Evolutionary conservation across 345 rosid species (phyloP).

Genomic region (Salix suchowensis): DNA sequence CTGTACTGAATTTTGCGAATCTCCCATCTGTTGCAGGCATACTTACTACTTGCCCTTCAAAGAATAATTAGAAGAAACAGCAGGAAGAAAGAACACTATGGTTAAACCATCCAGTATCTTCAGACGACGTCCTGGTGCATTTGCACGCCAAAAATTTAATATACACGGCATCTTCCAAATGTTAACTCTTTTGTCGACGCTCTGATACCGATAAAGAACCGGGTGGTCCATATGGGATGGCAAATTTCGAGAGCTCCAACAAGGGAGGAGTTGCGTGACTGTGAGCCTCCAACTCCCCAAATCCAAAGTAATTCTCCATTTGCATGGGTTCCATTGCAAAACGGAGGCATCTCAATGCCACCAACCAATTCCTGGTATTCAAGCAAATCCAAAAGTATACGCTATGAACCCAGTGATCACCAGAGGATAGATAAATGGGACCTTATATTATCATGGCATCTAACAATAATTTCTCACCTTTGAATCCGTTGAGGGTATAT

Average conservation of each 20-base stretch:
- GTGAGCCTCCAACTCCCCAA: not conserved
- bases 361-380: slow-evolving; percentile 16
- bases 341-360: slow-evolving; percentile 9
- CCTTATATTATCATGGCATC: not conserved
- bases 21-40: slow-evolving; percentile 4
- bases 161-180: not conserved
- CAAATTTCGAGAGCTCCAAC: not conserved
- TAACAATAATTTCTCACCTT: slow-evolving; percentile 21
- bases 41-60: not conserved
- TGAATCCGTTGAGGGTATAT: slow-evolving; percentile 11
- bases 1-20: slow-evolving; percentile 21
- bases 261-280: not conserved
- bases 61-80: not conserved
- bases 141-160: slow-evolving; percentile 1
- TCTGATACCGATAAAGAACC: not conserved
- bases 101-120: slow-evolving; percentile 7
- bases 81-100: slow-evolving; percentile 2
- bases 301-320: not conserved
- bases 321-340: not conserved
- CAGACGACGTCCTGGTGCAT: not conserved
- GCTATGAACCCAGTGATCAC: not conserved
- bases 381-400: not conserved
- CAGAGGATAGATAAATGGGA: not conserved
- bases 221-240: not conserved
- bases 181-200: not conserved